Evolutionary conservation across 495 filamentous ascomycete genomes (phyloP), one percentile per base, ranked within the genome.

Genomic region (Mytilinidion resinicola): DNA sequence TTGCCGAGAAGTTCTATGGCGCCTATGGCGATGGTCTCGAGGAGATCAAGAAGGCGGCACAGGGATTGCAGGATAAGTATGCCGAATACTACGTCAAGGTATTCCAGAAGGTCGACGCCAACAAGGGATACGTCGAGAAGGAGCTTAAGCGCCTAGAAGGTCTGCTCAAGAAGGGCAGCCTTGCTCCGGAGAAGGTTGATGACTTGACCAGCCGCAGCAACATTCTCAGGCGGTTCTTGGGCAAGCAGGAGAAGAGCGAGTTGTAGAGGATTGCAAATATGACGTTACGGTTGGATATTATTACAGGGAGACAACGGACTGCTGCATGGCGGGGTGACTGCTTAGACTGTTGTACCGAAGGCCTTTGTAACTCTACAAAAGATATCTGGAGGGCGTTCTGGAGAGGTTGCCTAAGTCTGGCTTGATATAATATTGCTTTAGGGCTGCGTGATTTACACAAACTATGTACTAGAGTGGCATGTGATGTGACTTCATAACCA

Each of bases 51-150:
- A 85, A 88, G 77, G 80, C 80, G 15, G 87, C 84, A 33, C 77
- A 78, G 68, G 76, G 71, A 46, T 71, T 91, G 21, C 82, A 85
- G 75, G 83, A 90, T 63, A 88, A 88, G 78, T 95, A 90, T 70
- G 89, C 88, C n/a, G 77, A 87, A 72, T 97, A 97, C 81, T 98
- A 98, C 70, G 75, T 93, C 69, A 88, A 88, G 68, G 95, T 95
- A 35, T 82, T 92, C 34, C 80, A 87, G 63, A 98, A 96, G 83
- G 71, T 95, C 41, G 74, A 73, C 69, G 76, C 86, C 74, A 92
- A 85, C 70, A 75, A 84, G 57, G 84, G 78, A 21, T 96, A 91
- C 68, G 89, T 83, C 21, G 76, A 81, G 63, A 97, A 96, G 83
- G 93, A 98, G 80, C 73, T 91, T 37, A 78, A 80, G 59, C 82